Base-by-base conservation (phyloP, 2,329 filamentous ascomycete genomes). In the Calcarisporium arbuscula region DNA sequence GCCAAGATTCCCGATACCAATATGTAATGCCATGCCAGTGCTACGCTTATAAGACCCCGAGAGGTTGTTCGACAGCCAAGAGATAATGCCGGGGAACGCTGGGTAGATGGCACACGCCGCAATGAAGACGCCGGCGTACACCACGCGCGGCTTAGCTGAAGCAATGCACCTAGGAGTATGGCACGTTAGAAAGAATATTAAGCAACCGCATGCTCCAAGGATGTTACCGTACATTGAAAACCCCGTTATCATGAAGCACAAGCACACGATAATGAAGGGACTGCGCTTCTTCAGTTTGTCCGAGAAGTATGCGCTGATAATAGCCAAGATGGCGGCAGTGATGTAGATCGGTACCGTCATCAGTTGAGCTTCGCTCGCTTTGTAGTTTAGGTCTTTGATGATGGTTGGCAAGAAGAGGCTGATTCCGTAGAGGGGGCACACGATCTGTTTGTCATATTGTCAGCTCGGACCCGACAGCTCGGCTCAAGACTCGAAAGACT, bases 81-180 rank as follows among this genome's bases (percentile, higher is more conserved):
- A 70, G 32, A 94, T 82, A 1, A 82, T 82, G 34, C 89, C 89
- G 0, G 85, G 67, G 38, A 92, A 83, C 19, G 76, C 79, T 0
- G 87, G 85, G 45, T 90, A 92, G 36, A 92, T 88, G 3, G 83
- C 82, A 38, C 85, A 72, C 0, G 85, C 82, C 0, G 77, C 82
- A 1, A 94, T 63, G 56, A 89, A 94, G 0, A 81, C 80, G 0
- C 82, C 86, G 0, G 74, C 82, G 45, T 94, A 94, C 9, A 77
- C 67, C 0, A 78, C 77, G 2, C 65, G 65, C 2, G 77, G 67
- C 36, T 80, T 77, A 4, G 50, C 45, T 38, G 70, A 73, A 3
- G 68, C 65, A 22, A 81, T 71, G 55, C 77, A 81, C 45, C 73
- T 77, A 34, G 64, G 59, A 41, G 57, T 55, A 10, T 4, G 31